Evolutionary conservation across 306 rosid species (phyloP).

Genomic region (Vigna reflexopilosa): DNA sequence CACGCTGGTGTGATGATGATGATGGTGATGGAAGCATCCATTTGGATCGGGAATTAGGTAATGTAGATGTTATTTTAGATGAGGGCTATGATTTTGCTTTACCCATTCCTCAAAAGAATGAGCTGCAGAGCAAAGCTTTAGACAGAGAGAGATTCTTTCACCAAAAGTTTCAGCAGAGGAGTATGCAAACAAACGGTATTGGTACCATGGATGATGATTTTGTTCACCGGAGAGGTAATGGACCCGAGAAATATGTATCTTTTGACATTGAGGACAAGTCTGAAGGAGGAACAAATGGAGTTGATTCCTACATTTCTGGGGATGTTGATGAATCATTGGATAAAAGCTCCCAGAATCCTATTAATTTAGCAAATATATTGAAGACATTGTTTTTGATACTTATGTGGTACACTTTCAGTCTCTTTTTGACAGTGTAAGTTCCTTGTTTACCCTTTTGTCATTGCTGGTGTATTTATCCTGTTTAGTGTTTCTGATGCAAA

Average conservation of each 20-base stretch:
- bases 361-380: constrained; percentile 61
- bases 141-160: constrained; percentile 48
- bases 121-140: constrained; percentile 46
- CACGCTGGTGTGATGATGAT: constrained; percentile 66
- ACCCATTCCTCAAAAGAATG: constrained; percentile 58
- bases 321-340: constrained; percentile 49
- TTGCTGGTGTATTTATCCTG: constrained; percentile 4
- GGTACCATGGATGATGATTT: constrained; percentile 62
- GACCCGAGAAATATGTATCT: constrained; percentile 63
- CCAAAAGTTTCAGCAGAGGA: constrained; percentile 53
- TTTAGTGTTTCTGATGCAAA: constrained; percentile 26
- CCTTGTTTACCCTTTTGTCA: constrained; percentile 30
- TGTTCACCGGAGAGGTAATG: constrained; percentile 52
- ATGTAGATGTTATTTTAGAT: constrained; percentile 53
- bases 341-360: constrained; percentile 48
- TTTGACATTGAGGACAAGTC: constrained; percentile 69
- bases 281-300: constrained; percentile 48
- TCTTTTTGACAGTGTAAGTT: constrained; percentile 95
- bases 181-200: constrained; percentile 55
- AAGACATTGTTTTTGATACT: constrained; percentile 86
- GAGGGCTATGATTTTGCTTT: constrained; percentile 70
- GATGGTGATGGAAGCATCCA: constrained; percentile 46
- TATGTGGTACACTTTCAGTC: constrained; percentile 94
- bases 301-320: constrained; percentile 45
- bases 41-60: constrained; percentile 50